Evolutionary conservation across 768 basidiomycete genomes (phyloP), one percentile per base, ranked within the genome.

Genomic region (Podaxis sp.): DNA sequence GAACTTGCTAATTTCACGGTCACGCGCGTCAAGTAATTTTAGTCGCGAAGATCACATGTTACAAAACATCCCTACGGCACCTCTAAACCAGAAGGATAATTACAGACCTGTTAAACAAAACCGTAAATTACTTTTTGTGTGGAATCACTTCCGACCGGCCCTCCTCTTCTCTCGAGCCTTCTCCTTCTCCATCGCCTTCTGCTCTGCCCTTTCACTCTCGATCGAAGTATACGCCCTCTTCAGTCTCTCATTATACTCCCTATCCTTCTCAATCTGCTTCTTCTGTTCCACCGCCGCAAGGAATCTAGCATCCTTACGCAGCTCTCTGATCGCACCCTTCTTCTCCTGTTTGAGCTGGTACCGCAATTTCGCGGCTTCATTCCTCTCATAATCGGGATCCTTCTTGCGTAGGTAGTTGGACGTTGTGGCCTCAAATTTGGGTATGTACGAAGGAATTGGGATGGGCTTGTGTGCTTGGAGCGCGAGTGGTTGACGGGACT

Each of bases 401-500:
- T 90, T 90, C 57, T 81, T 80, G 55, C 88, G 89, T 64, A 89
- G 76, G 72, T 91, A 93, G 47, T 85, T 88, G 5, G 93, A 93
- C 0, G 84, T 84, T 2, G 82, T 80, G 9, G 80, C 75, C 68
- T 96, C 95, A 75, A 99, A 99, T 73, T 95, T 96, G 70, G 97
- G 97, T 25, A 94, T 82, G 74, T 93, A 95, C 0, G 94, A 85
- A 3, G 94, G 86, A 67, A 99, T 98, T 4, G 97, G 94, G 51
- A 98, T 96, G 0, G 95, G 93, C 73, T 96, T 97, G 79, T 98
- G 96, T 2, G 90, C 82, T 78, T 99, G 97, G 22, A 98, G 82
- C 2, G 74, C 77, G 29, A 99, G 86, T 0, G 97, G 94, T 57
- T 78, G 82, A 40, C 97, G 90, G 0, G 85, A 79, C 74, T 89